Base-by-base conservation (phyloP, 192 early-diverging fungal genomes). In the Mycoemilia scoparia region DNA sequence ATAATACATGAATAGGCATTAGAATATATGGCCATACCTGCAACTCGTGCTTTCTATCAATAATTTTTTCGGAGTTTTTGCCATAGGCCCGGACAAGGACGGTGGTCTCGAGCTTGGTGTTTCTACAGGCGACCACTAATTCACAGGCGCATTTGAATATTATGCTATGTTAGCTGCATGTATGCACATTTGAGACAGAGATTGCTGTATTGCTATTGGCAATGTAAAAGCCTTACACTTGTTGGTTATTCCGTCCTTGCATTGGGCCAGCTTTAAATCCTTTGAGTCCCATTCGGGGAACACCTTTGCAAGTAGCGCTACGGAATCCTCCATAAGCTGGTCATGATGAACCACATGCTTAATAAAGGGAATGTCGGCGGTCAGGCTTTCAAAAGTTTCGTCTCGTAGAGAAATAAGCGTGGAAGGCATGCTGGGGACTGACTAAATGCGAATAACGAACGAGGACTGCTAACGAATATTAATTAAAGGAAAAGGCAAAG, bases 61-160 rank as follows among this genome's bases (percentile, higher is more conserved):
- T 95, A 23, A 95, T 69, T 14, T 80, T 51, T 37, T 84, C 81
- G 26, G 82, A 82, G 29, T 77, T 70, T 43, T 79, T 79, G 30
- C 89, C 89, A 51, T 90, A 95, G 22, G 79, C 77, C 18, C 89
- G 71, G 29, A 95, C 75, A 26, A 95, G 69, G 14, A 88, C 71
- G 9, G 77, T 67, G 10, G 64, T 39, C 8, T 63, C 49, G 8
- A 57, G 46, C 6, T 61, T 52, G 22, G 32, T 51, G 60, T 89
- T 70, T 3, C 67, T 74, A 34, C 71, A 75, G 37, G 68, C 65
- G 12, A 91, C 71, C 53, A 91, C 54, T 57, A 57, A 25, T 34
- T 16, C 31, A 11, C n/a, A n/a, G n/a, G n/a, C n/a, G n/a, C n/a
- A n/a, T n/a, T n/a, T n/a, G n/a, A n/a, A n/a, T n/a, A n/a, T n/a